Percentiles rank a stretch among this genome's conserved stretches.
Evolutionary conservation across 2,329 filamentous ascomycete genomes (phyloP).

Genomic region (Sordariomycetes sp.): DNA sequence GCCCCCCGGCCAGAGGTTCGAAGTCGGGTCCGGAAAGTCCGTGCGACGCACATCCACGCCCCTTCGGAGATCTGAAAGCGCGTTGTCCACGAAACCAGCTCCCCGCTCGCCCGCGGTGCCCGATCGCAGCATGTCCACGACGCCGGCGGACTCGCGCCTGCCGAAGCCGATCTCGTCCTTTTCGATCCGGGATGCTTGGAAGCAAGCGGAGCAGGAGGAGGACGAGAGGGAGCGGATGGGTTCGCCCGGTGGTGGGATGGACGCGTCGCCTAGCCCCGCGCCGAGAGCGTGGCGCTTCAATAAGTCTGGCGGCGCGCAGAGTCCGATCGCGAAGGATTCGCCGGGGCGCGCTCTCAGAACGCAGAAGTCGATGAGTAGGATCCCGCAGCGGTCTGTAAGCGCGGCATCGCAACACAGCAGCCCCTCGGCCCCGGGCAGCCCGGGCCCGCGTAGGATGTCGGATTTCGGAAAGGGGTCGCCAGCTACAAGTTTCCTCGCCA

Average conservation of each 20-base stretch:
- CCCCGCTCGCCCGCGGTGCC: neutral
- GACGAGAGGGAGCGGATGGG: constrained; percentile 6
- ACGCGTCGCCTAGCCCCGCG: constrained; percentile 37
- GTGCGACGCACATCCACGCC: neutral
- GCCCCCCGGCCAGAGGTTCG: neutral
- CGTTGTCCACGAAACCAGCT: neutral
- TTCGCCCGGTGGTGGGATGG: constrained; percentile 13
- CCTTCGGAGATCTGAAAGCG: neutral
- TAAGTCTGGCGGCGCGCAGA: constrained; percentile 15
- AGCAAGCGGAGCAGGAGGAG: constrained; percentile 16
- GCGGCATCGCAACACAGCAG: constrained; percentile 6
- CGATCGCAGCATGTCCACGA: neutral
- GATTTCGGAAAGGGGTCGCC: neutral
- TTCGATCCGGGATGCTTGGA: constrained; percentile 27
- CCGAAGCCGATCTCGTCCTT: constrained; percentile 17
- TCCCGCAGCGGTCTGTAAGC: constrained; percentile 6
- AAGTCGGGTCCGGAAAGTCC: neutral
- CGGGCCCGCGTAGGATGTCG: neutral
- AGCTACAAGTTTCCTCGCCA: constrained; percentile 17
- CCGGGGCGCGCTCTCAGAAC: constrained; percentile 8
- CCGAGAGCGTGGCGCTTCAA: constrained; percentile 27
- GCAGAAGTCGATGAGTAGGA: neutral
- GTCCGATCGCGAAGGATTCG: constrained; percentile 16
- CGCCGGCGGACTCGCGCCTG: constrained; percentile 18
- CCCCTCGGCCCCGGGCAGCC: neutral